Evolutionary conservation across 192 early-diverging fungal genomes (phyloP).

Genomic region (Coemansia sp.): DNA sequence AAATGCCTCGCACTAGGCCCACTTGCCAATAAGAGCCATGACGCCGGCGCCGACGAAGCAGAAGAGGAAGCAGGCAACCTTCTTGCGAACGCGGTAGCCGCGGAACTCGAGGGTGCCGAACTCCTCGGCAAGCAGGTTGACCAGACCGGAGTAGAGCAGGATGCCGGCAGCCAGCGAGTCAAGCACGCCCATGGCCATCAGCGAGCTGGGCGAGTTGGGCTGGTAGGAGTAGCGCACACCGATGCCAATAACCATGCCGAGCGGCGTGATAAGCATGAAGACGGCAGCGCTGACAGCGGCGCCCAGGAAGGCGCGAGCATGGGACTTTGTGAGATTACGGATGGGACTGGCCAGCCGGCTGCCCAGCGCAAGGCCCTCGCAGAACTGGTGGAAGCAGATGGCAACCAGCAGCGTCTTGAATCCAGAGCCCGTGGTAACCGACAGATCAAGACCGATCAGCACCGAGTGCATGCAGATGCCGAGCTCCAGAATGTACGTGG

Average conservation of each 20-base stretch:
- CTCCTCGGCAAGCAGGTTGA: constrained; percentile 70
- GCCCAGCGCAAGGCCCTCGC: constrained; percentile 78
- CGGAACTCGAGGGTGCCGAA: constrained; percentile 62
- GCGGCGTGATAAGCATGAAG: constrained; percentile 75
- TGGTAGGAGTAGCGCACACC: constrained; percentile 68
- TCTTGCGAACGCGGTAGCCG: constrained; percentile 39
- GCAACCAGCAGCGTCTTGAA: constrained; percentile 66
- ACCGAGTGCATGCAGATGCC: constrained; percentile 78
- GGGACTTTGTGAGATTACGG: constrained; percentile 3
- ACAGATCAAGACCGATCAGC: constrained; percentile 71
- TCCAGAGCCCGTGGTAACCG: constrained; percentile 52
- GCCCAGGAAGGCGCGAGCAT: constrained; percentile 18
- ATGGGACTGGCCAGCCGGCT: constrained; percentile 64
- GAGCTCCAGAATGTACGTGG: constrained; percentile 72
- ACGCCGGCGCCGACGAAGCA: constrained; percentile 69
- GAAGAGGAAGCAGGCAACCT: constrained; percentile 58
- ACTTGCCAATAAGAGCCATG: constrained; percentile 79
- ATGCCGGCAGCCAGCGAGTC: constrained; percentile 83
- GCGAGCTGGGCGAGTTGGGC: constrained; percentile 57
- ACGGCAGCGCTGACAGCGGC: constrained; percentile 53
- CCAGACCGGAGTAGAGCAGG: constrained; percentile 74
- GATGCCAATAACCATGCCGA: constrained; percentile 79
- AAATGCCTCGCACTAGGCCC: constrained; percentile 52
- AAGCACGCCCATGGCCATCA: constrained; percentile 70
- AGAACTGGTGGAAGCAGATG: constrained; percentile 72